Evolutionary conservation across 1,284 basidiomycete species (phyloP), one percentile per base, ranked within the genome.

Genomic region (Moesziomyces sp.): DNA sequence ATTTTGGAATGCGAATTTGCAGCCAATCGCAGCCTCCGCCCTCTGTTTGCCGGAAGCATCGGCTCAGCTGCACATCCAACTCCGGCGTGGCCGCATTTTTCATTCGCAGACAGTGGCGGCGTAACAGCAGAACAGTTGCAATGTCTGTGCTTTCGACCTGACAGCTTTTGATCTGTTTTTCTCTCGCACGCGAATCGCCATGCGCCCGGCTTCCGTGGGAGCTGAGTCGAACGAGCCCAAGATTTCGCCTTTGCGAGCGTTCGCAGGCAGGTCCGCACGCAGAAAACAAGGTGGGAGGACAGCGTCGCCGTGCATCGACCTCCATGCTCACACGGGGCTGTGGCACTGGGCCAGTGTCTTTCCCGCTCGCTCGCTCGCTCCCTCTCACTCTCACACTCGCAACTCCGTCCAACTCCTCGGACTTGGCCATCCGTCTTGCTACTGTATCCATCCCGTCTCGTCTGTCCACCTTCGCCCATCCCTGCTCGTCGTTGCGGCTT

Each of bases 351-450:
- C 26, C 5, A 28, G 26, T 28, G 6, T 28, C 26, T 28, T 28
- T 18, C 16, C 38, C 35, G 10, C 16, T 14, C 35, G 14, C 35
- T 16, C 35, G 16, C 38, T 40, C 38, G 38, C 38, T 18, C 16
- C 38, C 35, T 3, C 16, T 14, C 35, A 4, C 35, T 16, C 35
- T 4, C 38, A 18, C 38, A 16, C 38, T 18, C 38, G 38, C 38
- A 40, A 40, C 38, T 61, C 58, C 58, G 58, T 28, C 21, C 46
- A 61, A 44, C 40, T 61, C 58, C 58, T 54, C 58, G 58, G 58
- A 61, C 38, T 40, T 40, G 38, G 6, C 38, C 14, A 40, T 40
- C 38, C 38, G 38, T 8, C 38, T 16, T 14, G 35, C 35, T 16
- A 11, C 34, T 4, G 11, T 11, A 35, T 13, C 35, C 35, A 16